Percentiles rank a stretch among this genome's conserved stretches.
phyloP scores from a whole-genome alignment of 1,139 yeast species.

The Zygoascus hellenicus region DNA sequence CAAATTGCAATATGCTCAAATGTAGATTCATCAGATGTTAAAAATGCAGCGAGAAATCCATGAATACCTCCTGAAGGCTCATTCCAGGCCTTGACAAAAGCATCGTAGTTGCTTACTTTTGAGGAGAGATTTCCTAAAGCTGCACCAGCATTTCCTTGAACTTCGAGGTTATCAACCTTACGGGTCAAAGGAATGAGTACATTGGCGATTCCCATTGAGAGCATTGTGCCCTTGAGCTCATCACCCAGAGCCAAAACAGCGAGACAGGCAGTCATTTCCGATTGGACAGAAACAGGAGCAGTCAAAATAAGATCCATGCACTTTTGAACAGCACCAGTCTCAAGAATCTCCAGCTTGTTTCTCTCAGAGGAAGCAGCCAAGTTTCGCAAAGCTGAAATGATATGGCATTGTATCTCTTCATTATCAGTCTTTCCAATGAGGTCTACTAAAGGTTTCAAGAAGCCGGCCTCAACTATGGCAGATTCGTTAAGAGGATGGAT shows the following conservation, averaged over 20 bases:
- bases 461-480: slow-evolving; percentile 91
- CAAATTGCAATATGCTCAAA: slow-evolving; percentile 97
- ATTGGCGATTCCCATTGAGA: slow-evolving; percentile 79
- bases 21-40: slow-evolving; percentile 84
- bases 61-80: slow-evolving; percentile 79
- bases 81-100: slow-evolving; percentile 74
- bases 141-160: slow-evolving; percentile 97
- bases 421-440: slow-evolving; percentile 79
- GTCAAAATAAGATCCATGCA: slow-evolving; percentile 81
- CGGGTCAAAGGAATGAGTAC: slow-evolving; percentile 88
- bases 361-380: slow-evolving; percentile 94
- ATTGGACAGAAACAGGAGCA: slow-evolving; percentile 85
- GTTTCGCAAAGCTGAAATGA: slow-evolving; percentile 91
- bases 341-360: slow-evolving; percentile 84
- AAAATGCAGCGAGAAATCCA: slow-evolving; percentile 75
- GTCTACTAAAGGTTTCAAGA: slow-evolving; percentile 80
- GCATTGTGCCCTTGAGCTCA: slow-evolving; percentile 79
- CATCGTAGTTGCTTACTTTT: slow-evolving; percentile 75
- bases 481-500: slow-evolving; percentile 96
- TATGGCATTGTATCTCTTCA: slow-evolving; percentile 97
- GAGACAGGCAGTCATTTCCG: slow-evolving; percentile 94
- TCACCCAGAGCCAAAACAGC: slow-evolving; percentile 96
- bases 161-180: slow-evolving; percentile 79
- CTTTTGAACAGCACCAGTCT: slow-evolving; percentile 93
- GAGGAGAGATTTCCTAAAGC: slow-evolving; percentile 95